A percentile compares a stretch with the other conserved stretches of the same genome.
Evolutionary conservation across 225 moss, liverwort and hornwort genomes (phyloP).

Genomic region (Ulota crispa): DNA sequence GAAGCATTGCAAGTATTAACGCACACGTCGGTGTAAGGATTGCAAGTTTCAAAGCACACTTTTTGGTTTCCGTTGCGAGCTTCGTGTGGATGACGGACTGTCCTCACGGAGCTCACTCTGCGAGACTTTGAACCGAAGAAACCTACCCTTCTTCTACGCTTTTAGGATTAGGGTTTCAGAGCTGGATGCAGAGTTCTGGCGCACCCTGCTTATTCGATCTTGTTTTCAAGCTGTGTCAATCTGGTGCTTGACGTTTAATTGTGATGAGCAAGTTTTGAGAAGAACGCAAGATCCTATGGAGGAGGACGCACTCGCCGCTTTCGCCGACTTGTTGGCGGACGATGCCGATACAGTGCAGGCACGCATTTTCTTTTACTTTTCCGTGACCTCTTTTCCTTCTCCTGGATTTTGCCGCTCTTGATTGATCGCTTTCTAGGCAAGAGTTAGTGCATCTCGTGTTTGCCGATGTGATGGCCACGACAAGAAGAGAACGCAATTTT

Average conservation of each 20-base stretch:
- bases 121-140: neutral
- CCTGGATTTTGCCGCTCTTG: neutral
- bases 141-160: neutral
- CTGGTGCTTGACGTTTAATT: neutral
- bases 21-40: neutral
- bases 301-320: conserved; percentile 34
- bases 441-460: neutral
- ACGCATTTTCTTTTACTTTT: conserved; percentile 9
- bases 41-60: neutral
- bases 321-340: conserved; percentile 30
- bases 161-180: neutral
- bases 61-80: neutral
- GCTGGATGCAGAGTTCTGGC: neutral
- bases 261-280: conserved; percentile 14
- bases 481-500: neutral
- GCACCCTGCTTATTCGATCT: neutral
- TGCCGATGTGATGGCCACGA: neutral
- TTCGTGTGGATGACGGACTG: neutral
- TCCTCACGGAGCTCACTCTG: neutral
- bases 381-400: neutral
- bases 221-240: neutral
- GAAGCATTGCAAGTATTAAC: neutral
- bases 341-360: conserved; percentile 23
- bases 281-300: conserved; percentile 31
- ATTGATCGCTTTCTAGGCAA: neutral